Percentiles rank a stretch among this genome's conserved stretches.
Conservation (phyloP, 2,329 filamentous ascomycete species). For the Aspergillus pseudoviridinutans region DNA sequence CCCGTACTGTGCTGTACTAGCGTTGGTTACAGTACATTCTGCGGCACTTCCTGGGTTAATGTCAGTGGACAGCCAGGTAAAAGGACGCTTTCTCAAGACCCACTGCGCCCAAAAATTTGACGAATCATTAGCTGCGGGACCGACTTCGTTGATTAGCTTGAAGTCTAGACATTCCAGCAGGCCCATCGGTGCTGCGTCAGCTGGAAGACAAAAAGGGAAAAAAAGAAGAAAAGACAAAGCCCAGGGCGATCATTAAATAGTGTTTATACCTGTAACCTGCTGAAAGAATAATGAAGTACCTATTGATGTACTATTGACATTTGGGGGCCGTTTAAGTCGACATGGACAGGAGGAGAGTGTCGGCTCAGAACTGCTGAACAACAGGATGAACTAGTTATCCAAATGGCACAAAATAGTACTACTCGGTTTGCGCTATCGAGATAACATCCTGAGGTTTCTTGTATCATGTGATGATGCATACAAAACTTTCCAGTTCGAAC, state of each 20-base stretch:
- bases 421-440: too few species aligned
- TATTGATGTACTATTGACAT: too few species aligned
- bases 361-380: neutral
- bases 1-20: too few species aligned
- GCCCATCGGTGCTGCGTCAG: constrained; percentile 24
- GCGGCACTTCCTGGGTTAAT: neutral
- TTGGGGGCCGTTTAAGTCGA: too few species aligned
- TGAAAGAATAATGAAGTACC: too few species aligned
- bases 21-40: too few species aligned
- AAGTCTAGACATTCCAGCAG: constrained; percentile 6
- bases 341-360: neutral
- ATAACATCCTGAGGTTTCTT: too few species aligned
- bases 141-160: constrained; percentile 1
- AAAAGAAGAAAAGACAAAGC: too few species aligned
- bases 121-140: neutral
- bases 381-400: neutral
- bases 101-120: neutral
- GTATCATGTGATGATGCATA: too few species aligned
- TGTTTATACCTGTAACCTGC: too few species aligned
- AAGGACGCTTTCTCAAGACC: constrained; percentile 2
- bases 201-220: constrained; percentile 9
- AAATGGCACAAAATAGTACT: too few species aligned
- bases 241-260: too few species aligned
- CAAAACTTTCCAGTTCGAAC: neutral
- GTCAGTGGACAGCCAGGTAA: neutral